Percentiles rank a stretch among this genome's conserved stretches.
Conservation (phyloP, 1,284 basidiomycete species). For the Irpex rosettiformis region DNA sequence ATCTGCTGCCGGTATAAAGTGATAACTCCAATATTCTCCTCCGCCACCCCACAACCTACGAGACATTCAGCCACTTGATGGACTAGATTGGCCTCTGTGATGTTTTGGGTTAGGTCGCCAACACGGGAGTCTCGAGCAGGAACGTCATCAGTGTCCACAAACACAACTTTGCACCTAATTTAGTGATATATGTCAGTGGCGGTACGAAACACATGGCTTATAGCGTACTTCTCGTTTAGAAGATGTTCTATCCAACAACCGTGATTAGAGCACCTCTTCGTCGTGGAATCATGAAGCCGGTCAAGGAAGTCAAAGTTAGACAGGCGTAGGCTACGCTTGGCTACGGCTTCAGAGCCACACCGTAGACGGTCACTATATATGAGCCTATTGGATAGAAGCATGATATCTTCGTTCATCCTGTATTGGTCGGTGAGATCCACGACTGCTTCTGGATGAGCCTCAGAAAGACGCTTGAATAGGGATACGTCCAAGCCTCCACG, state of each 20-base stretch:
- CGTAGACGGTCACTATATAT: constrained; percentile 80
- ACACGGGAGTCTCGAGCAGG: constrained; percentile 79
- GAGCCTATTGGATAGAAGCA: constrained; percentile 87
- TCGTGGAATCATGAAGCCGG: constrained; percentile 34
- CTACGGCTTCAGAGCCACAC: constrained; percentile 77
- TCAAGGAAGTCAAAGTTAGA: constrained; percentile 42
- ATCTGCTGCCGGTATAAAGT: constrained; percentile 95
- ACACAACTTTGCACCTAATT: constrained; percentile 77
- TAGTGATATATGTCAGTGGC: neutral
- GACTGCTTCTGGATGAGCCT: constrained; percentile 82
- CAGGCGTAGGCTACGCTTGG: constrained; percentile 55
- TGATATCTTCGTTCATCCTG: constrained; percentile 97
- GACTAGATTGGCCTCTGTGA: constrained; percentile 68
- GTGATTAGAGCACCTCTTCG: constrained; percentile 24
- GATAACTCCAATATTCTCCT: constrained; percentile 82
- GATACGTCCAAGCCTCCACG: constrained; percentile 87
- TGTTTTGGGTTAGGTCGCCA: constrained; percentile 89
- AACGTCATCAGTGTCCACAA: constrained; percentile 87
- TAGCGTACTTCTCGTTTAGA: constrained; percentile 58
- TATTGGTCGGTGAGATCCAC: constrained; percentile 88
- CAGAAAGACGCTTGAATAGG: constrained; percentile 85
- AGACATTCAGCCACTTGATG: constrained; percentile 67
- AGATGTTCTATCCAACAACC: constrained; percentile 74
- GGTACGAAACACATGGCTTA: neutral
- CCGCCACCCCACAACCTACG: constrained; percentile 57